These are phyloP conservation scores for Sphagnum magellanicum DNA, from an alignment of 228 moss, liverwort and hornwort genomes.

Conservation along the genomic window DNA sequence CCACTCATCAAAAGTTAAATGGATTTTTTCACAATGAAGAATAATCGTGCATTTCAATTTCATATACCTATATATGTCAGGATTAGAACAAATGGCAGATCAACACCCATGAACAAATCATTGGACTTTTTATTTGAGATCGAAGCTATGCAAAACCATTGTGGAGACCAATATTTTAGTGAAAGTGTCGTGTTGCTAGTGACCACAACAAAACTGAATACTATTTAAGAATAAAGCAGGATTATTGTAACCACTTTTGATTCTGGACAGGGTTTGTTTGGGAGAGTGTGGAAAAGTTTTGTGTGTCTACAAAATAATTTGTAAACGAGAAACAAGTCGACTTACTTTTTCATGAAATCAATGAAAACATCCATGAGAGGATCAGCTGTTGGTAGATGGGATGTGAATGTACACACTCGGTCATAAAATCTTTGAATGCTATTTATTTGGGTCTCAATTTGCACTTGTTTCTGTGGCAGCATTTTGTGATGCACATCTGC, in stretches of 20 bases:
- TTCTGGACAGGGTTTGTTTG: neutral
- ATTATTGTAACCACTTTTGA: no score
- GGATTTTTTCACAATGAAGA: no score
- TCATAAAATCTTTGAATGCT: constrained; percentile 72
- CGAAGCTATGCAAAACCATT: no score
- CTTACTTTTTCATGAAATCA: constrained; percentile 69
- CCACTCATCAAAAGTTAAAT: neutral
- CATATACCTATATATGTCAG: neutral
- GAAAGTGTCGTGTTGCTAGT: no score
- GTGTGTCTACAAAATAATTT: neutral
- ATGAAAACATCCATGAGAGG: constrained; percentile 80
- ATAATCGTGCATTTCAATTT: no score
- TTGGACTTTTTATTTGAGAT: neutral
- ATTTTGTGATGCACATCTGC: constrained; percentile 34
- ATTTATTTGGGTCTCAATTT: constrained; percentile 42
- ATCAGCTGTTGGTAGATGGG: constrained; percentile 69
- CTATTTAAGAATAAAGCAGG: no score
- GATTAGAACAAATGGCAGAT: neutral
- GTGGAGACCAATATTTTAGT: no score
- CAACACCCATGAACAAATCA: neutral
- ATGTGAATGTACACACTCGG: constrained; percentile 62
- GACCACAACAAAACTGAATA: no score
- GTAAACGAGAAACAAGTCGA: neutral
- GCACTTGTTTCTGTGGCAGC: constrained; percentile 22
- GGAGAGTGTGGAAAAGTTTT: neutral